phyloP scores from a whole-genome alignment of 495 filamentous ascomycete genomes.

The Friedmanniomyces simplex region DNA sequence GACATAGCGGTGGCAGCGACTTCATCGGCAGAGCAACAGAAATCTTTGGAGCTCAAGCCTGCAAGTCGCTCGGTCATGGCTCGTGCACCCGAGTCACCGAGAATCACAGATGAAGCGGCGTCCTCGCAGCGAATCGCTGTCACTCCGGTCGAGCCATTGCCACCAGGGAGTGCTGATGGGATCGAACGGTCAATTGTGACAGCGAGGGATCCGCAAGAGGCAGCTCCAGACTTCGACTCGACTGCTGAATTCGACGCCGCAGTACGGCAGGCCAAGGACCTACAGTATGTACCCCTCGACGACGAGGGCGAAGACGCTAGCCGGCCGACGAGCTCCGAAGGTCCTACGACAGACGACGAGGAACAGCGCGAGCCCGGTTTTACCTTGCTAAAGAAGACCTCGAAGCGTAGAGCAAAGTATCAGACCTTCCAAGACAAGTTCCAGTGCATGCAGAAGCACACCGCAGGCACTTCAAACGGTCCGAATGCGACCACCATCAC shows the following conservation, averaged over 20 bases:
- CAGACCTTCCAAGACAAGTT: slow-evolving; percentile 41
- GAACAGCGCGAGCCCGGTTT: not conserved
- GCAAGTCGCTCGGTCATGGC: slow-evolving; percentile 8
- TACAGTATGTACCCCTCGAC: slow-evolving; percentile 39
- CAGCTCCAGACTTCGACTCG: slow-evolving; percentile 1
- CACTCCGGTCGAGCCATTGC: not conserved
- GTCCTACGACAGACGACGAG: slow-evolving; percentile 19
- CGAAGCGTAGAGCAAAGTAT: slow-evolving; percentile 1
- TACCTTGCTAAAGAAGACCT: not conserved
- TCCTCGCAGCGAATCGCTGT: not conserved
- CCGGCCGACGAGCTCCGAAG: slow-evolving; percentile 16
- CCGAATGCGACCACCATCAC: slow-evolving; percentile 71
- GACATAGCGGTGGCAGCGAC: not conserved
- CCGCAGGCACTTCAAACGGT: slow-evolving; percentile 33
- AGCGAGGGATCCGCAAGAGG: not conserved
- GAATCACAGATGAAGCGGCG: slow-evolving; percentile 3
- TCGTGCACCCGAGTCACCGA: slow-evolving; percentile 20
- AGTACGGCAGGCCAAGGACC: slow-evolving; percentile 45
- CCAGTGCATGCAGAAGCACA: slow-evolving; percentile 57
- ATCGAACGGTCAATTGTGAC: too few relatives aligned
- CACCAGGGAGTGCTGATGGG: not conserved
- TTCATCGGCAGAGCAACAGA: slow-evolving; percentile 3
- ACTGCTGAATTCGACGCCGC: slow-evolving; percentile 47
- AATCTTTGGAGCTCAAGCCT: slow-evolving; percentile 25
- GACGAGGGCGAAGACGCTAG: slow-evolving; percentile 21